phyloP scores from a whole-genome alignment of 2,329 filamentous ascomycete genomes.

The Hymenoscyphus fructigenus region DNA sequence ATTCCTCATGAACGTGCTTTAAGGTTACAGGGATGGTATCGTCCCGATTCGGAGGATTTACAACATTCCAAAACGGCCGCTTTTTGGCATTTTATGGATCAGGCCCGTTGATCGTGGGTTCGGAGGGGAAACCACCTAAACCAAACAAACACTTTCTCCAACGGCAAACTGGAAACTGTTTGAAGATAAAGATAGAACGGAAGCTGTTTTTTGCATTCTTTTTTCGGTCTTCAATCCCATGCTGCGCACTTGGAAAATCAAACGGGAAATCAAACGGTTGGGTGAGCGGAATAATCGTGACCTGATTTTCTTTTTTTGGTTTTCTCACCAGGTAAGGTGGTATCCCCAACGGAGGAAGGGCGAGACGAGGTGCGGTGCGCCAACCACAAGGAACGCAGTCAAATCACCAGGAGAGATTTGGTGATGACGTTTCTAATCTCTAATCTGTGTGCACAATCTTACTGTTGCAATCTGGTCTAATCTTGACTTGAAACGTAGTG shows the following conservation, averaged over 20 bases:
- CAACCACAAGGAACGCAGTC: not conserved
- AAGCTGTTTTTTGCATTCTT: not conserved
- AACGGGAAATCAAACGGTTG: not conserved
- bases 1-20: not conserved
- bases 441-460: slow-evolving; percentile 4
- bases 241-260: not conserved
- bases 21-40: not conserved
- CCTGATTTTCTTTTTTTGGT: not conserved
- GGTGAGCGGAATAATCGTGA: not conserved
- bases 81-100: not conserved
- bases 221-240: not conserved
- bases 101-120: not conserved
- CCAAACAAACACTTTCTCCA: not conserved
- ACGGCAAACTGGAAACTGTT: not conserved
- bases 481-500: slow-evolving; percentile 3
- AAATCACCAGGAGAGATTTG: not conserved
- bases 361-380: not conserved
- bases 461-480: slow-evolving; percentile 2
- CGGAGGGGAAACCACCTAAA: no score
- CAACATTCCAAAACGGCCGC: not conserved
- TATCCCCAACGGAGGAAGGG: not conserved
- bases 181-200: not conserved
- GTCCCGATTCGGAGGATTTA: not conserved
- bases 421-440: not conserved
- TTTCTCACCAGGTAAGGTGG: not conserved